These are phyloP conservation scores for Cladophialophora carrionii DNA, from an alignment of 2,329 filamentous ascomycete genomes.

Conservation along the genomic window DNA sequence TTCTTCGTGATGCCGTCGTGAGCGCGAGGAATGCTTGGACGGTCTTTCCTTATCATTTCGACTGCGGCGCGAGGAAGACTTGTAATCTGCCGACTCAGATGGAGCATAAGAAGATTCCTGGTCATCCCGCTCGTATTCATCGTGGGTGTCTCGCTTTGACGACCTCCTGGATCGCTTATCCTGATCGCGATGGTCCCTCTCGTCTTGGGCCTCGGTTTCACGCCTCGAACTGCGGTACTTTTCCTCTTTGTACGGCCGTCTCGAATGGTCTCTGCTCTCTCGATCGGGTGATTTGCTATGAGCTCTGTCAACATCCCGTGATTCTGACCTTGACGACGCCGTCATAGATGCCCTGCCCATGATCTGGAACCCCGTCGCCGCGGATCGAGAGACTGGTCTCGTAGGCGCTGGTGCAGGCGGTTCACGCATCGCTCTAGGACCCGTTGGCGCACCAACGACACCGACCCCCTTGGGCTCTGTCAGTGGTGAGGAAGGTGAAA, in stretches of 20 bases:
- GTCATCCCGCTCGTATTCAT: conserved; percentile 51
- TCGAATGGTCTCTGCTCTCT: conserved; percentile 45
- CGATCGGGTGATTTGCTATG: conserved; percentile 37
- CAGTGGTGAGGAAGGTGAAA: conserved; percentile 40
- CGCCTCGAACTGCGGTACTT: conserved; percentile 18
- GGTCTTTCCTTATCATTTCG: conserved; percentile 61
- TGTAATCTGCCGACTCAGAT: conserved; percentile 61
- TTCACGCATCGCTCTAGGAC: conserved; percentile 85
- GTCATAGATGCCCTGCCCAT: conserved; percentile 37
- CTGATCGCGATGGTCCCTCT: conserved; percentile 33
- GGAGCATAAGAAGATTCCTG: conserved; percentile 60
- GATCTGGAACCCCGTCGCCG: conserved; percentile 37
- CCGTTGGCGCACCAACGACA: conserved; percentile 76
- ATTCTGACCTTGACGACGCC: conserved; percentile 25
- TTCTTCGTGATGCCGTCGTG: conserved; percentile 52
- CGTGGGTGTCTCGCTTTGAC: conserved; percentile 49
- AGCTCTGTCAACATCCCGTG: conserved; percentile 30
- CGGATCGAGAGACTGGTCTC: conserved; percentile 29
- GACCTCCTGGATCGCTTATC: conserved; percentile 40
- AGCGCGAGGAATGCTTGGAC: conserved; percentile 50
- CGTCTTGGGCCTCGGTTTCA: conserved; percentile 27
- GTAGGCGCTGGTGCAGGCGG: conserved; percentile 30
- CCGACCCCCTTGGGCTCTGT: conserved; percentile 58
- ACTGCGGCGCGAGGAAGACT: conserved; percentile 61
- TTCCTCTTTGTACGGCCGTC: conserved; percentile 27